Evolutionary conservation across 2,329 filamentous ascomycete genomes (phyloP), one percentile per base, ranked within the genome.

Genomic region (Ophiostoma novo-ulmi): DNA sequence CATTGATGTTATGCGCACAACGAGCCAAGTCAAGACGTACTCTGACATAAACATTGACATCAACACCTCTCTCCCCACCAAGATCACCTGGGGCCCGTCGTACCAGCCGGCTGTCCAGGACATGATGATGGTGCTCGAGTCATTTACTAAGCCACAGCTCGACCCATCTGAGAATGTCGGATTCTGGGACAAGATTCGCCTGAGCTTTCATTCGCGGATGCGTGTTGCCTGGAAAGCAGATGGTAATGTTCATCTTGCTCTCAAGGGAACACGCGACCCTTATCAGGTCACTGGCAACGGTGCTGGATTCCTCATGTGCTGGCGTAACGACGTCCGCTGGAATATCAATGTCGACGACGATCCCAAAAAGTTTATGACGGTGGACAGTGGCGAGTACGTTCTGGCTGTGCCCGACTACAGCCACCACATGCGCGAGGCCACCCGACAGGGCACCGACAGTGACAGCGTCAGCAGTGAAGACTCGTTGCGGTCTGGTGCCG

Each of bases 41-140:
- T 97, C 95, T 0, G 91, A 98, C 77, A 94, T 97, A 79, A 88
- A 87, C 44, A 85, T 99, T 75, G 92, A 97, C 74, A 94, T 99
- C 79, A 97, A 98, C 79, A 97, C 94, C 1, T 91, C 90, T 70
- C 88, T 94, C 71, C 92, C 96, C 1, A 99, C 95, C 0, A 89
- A 92, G 64, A 94, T 99, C 69, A 97, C 94, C 0, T 99, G 95
- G 96, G 94, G 94, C 8, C 94, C 95, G 65, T 97, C 94, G 1
- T 99, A 98, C 77, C 96, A 99, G 77, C 95, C 96, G 38, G 94
- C 94, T 1, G 94, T 99, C 67, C 95, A 99, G 79, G 96, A 99
- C 77, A 97, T 98, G 91, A 99, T 99, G 95, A 97, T 98, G 87
- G 94, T 94, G 36, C 91, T 99, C 73, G 95, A 99, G 80, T 94